Percentiles rank a stretch among this genome's conserved stretches.
Evolutionary conservation across 345 rosid genomes (phyloP).

Genomic region (Noccaea bulbosa): DNA sequence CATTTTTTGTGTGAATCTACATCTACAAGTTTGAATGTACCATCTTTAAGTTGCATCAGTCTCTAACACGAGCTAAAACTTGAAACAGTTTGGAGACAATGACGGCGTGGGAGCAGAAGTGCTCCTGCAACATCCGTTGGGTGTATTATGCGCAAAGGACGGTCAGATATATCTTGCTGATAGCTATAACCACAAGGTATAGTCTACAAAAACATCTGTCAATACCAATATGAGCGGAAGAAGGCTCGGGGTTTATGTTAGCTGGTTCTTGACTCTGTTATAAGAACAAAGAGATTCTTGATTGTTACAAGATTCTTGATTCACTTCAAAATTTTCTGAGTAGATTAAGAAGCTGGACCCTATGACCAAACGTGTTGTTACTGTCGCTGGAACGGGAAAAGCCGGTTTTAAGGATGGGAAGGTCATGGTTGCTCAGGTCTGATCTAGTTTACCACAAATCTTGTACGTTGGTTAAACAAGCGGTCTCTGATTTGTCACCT

Average conservation of each 20-base stretch:
- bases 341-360: constrained; percentile 92
- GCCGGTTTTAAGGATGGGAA: constrained; percentile 91
- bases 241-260: neutral
- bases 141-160: constrained; percentile 70
- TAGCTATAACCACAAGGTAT: constrained; percentile 95
- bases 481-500: constrained; percentile 10
- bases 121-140: constrained; percentile 92
- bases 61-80: constrained; percentile 12
- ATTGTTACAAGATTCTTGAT: neutral
- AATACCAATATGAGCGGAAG: neutral
- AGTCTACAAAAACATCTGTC: neutral
- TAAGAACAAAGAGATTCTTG: neutral
- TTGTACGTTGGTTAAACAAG: neutral
- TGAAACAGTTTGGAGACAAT: constrained; percentile 82
- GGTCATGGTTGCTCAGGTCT: constrained; percentile 73
- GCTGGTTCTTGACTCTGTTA: neutral
- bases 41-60: neutral
- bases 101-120: constrained; percentile 93
- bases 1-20: neutral
- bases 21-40: constrained; percentile 12
- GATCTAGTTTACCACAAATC: constrained; percentile 26
- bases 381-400: constrained; percentile 92
- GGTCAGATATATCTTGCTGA: constrained; percentile 85
- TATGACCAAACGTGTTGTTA: constrained; percentile 66
- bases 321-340: neutral